These are phyloP conservation scores for Termitomyces sp. DNA, from an alignment of 768 basidiomycete species.

Conservation along the genomic window DNA sequence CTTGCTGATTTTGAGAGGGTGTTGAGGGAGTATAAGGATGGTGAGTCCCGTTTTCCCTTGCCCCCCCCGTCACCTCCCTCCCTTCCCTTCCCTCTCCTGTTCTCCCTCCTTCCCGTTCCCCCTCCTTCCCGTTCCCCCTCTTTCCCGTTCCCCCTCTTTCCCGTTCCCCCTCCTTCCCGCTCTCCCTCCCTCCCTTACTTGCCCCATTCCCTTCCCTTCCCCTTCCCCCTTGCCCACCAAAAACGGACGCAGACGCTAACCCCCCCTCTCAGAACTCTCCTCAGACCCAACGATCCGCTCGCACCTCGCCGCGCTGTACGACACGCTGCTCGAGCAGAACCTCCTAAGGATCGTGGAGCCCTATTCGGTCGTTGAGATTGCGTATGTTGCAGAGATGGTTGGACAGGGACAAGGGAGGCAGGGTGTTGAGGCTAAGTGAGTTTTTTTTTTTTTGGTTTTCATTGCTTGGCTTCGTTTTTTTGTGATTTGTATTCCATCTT, in stretches of 20 bases:
- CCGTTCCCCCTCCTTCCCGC: too few relatives aligned
- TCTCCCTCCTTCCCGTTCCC: too few relatives aligned
- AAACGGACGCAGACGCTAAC: not conserved
- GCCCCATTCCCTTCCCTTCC: too few relatives aligned
- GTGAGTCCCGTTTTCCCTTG: constrained; percentile 28
- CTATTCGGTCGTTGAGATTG: constrained; percentile 89
- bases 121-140: too few relatives aligned
- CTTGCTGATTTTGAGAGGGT: constrained; percentile 88
- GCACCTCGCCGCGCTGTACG: constrained; percentile 91
- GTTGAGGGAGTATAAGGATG: constrained; percentile 81
- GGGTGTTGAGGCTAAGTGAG: constrained; percentile 89
- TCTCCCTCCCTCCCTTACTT: too few relatives aligned
- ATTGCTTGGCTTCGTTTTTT: too few relatives aligned
- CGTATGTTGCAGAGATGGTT: constrained; percentile 83
- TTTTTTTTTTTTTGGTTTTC: too few relatives aligned
- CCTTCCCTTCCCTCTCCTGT: not conserved
- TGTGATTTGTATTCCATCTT: too few relatives aligned
- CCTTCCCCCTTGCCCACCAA: too few relatives aligned
- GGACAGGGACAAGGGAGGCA: constrained; percentile 89
- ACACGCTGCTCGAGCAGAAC: constrained; percentile 95
- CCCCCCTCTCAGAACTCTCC: constrained; percentile 68
- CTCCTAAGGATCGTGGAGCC: constrained; percentile 94
- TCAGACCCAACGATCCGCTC: constrained; percentile 95
- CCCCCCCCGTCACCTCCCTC: too few relatives aligned
- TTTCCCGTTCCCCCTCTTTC: too few relatives aligned